Evolutionary conservation across 192 early-diverging fungal genomes (phyloP), one percentile per base, ranked within the genome.

Genomic region (Backusella parvicylindrica): DNA sequence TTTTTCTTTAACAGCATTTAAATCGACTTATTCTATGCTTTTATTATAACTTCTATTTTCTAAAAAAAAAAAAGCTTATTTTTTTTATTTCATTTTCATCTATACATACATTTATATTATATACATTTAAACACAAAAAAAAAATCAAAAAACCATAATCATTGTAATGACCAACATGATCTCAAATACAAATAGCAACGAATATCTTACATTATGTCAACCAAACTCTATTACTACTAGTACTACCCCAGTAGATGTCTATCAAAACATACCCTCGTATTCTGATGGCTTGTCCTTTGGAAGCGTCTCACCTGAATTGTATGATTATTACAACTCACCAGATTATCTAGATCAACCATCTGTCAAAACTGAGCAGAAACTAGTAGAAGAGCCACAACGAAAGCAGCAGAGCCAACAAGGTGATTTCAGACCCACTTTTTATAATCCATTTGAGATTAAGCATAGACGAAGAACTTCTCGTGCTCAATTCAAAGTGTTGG

Each of bases 371-470:
- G 33, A 37, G 7, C 32, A 23, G 68, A 26, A 49, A 37, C 41
- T 47, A 41, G 33, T 36, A 35, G 37, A 50, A 50, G 21, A 40
- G 8, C 47, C 30, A 16, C 21, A 63, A 16, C 30, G 28, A n/a
- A 32, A 60, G 23, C 53, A 64, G 28, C 71, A 35, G 40, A 37
- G n/a, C 11, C 30, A n/a, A 3, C 70, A 76, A 60, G 63, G 35
- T 53, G 89, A 92, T 72, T 89, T 92, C 56, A 85, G 86, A 74
- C 89, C 86, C 2, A 90, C 89, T n/a, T 92, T 94, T 76, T 94
- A 92, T 73, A 89, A 94, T 64, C 92, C 92, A 2, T 90, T 90
- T 77, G 89, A 92, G 23, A 87, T 92, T 56, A 92, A 92, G 70
- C 89, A 91, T 68, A 85, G 92, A 41, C 85, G 88, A 23, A 88